Conservation (phyloP, 2,329 filamentous ascomycete genomes). For the Penicillium paneum region DNA sequence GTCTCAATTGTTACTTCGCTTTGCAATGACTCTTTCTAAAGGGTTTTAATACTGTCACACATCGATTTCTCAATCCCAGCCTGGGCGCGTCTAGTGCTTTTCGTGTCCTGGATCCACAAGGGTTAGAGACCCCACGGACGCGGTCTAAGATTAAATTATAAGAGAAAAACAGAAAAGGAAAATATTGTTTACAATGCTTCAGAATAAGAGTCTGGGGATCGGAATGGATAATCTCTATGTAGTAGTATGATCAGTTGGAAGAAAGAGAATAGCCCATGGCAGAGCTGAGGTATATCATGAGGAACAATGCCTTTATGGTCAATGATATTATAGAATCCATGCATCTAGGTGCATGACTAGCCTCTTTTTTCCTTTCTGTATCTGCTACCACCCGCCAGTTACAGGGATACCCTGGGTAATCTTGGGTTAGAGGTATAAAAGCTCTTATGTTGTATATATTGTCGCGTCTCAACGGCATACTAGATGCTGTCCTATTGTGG, state of each 20-base stretch:
- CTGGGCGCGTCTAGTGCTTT: conserved; percentile 1
- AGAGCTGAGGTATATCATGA: background rate
- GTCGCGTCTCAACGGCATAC: too few species aligned
- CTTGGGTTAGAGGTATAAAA: too few species aligned
- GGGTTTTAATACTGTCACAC: background rate
- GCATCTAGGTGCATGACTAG: background rate
- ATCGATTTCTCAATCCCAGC: background rate
- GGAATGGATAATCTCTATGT: background rate
- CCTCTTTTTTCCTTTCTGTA: too few species aligned
- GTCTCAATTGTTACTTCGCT: background rate
- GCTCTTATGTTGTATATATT: too few species aligned
- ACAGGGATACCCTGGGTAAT: background rate
- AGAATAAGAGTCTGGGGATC: background rate
- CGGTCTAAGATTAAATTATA: background rate
- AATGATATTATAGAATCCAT: background rate
- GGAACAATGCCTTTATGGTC: background rate
- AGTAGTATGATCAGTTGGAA: background rate
- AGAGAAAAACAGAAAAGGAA: background rate
- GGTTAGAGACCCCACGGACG: background rate
- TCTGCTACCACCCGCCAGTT: background rate
- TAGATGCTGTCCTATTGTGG: too few species aligned
- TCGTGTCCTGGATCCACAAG: conserved; percentile 5
- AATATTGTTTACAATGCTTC: background rate
- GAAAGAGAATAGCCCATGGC: background rate
- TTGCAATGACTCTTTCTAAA: background rate